phyloP scores from a whole-genome alignment of 1,139 yeast genomes.

The Saccharomyces hybrid region DNA sequence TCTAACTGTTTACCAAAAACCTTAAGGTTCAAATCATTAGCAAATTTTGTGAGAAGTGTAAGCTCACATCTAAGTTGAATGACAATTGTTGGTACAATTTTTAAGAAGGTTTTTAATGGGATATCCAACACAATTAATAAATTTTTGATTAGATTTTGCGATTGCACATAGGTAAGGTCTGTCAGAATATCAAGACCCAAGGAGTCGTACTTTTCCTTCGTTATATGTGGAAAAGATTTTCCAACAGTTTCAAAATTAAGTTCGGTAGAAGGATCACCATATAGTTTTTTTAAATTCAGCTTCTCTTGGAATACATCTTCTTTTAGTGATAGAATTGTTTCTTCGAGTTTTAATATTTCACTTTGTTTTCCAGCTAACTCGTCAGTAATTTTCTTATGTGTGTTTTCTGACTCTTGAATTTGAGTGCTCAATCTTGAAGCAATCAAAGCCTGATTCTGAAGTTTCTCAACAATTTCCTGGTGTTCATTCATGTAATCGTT shows the following conservation, averaged over 20 bases:
- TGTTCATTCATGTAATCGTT: neutral
- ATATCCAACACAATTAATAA: conserved; percentile 27
- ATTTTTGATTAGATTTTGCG: conserved; percentile 30
- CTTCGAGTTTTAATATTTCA: neutral
- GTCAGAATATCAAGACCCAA: conserved; percentile 28
- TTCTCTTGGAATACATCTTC: neutral
- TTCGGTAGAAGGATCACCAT: conserved; percentile 10
- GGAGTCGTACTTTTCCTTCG: conserved; percentile 13
- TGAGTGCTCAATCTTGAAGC: neutral
- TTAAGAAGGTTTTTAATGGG: conserved; percentile 27
- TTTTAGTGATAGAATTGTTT: neutral
- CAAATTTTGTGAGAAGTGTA: conserved; percentile 25
- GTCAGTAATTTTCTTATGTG: neutral
- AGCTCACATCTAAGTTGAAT: conserved; percentile 26
- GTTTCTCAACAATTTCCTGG: neutral
- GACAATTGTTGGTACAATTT: conserved; percentile 23
- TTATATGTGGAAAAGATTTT: conserved; percentile 11
- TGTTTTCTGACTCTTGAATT: neutral
- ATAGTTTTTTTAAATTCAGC: conserved; percentile 4
- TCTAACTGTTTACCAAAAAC: conserved; percentile 18
- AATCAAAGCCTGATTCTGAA: neutral
- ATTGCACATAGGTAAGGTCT: conserved; percentile 17
- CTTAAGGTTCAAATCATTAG: conserved; percentile 23
- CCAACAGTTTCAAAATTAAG: conserved; percentile 10
- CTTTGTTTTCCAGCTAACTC: neutral